These are phyloP conservation scores for Geotrichum citri-aurantii DNA, from an alignment of 1,139 yeast genomes.

Conservation along the genomic window DNA sequence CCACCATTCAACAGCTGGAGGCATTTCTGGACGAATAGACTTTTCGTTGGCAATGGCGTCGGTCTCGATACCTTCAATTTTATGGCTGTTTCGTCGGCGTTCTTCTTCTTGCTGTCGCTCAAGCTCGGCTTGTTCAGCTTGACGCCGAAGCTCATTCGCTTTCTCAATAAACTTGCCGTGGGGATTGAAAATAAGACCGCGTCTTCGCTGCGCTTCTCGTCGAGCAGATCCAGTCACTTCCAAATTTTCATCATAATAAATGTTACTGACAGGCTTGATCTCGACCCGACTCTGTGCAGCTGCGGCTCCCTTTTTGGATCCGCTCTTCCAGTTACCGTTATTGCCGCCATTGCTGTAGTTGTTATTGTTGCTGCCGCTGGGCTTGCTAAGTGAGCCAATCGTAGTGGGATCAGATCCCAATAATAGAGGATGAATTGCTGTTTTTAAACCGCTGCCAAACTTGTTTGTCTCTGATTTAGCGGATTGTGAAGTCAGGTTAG, in stretches of 20 bases:
- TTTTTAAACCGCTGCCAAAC: constrained; percentile 37
- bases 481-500: not conserved
- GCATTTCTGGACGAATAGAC: constrained; percentile 35
- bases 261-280: constrained; percentile 28
- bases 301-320: not conserved
- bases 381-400: not conserved
- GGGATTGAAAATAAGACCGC: constrained; percentile 48
- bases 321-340: not conserved
- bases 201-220: constrained; percentile 32
- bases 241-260: constrained; percentile 48
- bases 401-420: constrained; percentile 23
- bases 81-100: constrained; percentile 22
- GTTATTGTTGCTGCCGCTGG: not conserved
- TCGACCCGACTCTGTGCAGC: constrained; percentile 1
- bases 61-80: constrained; percentile 17
- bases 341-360: not conserved
- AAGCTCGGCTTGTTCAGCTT: constrained; percentile 37
- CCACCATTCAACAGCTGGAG: constrained; percentile 82
- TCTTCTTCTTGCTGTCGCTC: constrained; percentile 28
- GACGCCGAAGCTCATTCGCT: constrained; percentile 49
- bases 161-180: constrained; percentile 57
- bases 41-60: constrained; percentile 16
- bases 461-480: not conserved
- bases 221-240: constrained; percentile 24
- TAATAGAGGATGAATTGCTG: constrained; percentile 57